phyloP scores from a whole-genome alignment of 1,284 basidiomycete species.

The Malassezia cuniculi region DNA sequence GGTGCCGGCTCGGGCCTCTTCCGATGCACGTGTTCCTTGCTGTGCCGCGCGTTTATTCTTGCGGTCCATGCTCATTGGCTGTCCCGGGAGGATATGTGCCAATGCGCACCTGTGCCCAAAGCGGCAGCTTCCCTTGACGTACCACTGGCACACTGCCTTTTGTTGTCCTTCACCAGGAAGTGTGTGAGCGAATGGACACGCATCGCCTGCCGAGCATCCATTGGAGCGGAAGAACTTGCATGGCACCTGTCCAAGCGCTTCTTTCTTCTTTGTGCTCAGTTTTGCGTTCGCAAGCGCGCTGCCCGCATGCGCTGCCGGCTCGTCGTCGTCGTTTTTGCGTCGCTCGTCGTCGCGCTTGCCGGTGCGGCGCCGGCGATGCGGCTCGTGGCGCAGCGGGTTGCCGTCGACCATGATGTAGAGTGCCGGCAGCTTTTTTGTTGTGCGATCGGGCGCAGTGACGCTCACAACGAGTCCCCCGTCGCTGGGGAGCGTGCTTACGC shows the following conservation, averaged over 20 bases:
- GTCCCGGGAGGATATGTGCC: conserved; percentile 83
- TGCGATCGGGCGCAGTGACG: no score
- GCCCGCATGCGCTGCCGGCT: conserved; percentile 16
- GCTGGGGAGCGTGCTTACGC: conserved; percentile 16
- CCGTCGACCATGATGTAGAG: conserved; percentile 27
- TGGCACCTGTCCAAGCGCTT: conserved; percentile 87
- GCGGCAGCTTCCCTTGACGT: conserved; percentile 74
- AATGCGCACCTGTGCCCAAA: conserved; percentile 80
- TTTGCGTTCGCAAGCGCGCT: conserved; percentile 40
- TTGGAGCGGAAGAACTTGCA: conserved; percentile 83
- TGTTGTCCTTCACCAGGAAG: conserved; percentile 43
- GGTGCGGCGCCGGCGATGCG: conserved; percentile 1
- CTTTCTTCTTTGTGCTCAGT: conserved; percentile 43
- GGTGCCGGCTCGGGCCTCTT: neutral
- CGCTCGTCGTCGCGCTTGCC: conserved; percentile 8
- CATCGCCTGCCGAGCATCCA: conserved; percentile 71
- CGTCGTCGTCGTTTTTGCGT: conserved; percentile 18
- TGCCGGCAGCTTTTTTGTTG: conserved; percentile 9
- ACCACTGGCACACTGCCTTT: conserved; percentile 91
- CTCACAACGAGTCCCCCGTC: conserved; percentile 12
- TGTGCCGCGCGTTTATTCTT: conserved; percentile 97
- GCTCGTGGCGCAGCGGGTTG: conserved; percentile 24
- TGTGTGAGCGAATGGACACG: conserved; percentile 82
- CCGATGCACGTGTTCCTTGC: conserved; percentile 28
- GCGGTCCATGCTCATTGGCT: conserved; percentile 71